Conservation (phyloP, 2,329 filamentous ascomycete genomes). For the Parastagonospora avenae region DNA sequence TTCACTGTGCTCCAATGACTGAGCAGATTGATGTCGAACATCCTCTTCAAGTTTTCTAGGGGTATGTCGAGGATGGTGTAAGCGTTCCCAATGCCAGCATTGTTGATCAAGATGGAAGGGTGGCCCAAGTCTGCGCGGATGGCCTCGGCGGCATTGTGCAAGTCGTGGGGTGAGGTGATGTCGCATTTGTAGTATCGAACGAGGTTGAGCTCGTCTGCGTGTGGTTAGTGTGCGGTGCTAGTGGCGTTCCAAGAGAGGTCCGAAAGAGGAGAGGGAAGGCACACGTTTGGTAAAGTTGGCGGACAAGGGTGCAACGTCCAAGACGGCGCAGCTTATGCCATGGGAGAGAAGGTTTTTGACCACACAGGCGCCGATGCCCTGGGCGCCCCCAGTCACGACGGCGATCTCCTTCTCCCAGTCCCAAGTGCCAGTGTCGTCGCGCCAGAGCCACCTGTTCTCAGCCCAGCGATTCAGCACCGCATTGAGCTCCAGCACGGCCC, state of each 20-base stretch:
- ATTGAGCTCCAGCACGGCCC: constrained; percentile 32
- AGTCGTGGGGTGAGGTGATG: constrained; percentile 36
- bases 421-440: constrained; percentile 34
- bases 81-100: constrained; percentile 44
- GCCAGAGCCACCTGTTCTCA: constrained; percentile 48
- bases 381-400: constrained; percentile 45
- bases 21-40: constrained; percentile 44
- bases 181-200: constrained; percentile 41
- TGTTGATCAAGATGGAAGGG: constrained; percentile 45
- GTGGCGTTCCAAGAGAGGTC: too few species aligned
- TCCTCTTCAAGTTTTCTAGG: constrained; percentile 25
- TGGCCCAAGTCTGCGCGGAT: constrained; percentile 40
- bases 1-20: constrained; percentile 46
- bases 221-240: background rate
- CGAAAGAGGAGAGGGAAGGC: too few species aligned
- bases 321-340: constrained; percentile 42
- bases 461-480: constrained; percentile 37
- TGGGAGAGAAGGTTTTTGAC: constrained; percentile 38
- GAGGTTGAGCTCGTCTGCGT: constrained; percentile 23
- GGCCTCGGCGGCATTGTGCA: constrained; percentile 35
- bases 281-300: constrained; percentile 34
- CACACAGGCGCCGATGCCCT: constrained; percentile 42
- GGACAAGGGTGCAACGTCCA: constrained; percentile 41
- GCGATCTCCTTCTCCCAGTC: constrained; percentile 40
- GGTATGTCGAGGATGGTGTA: constrained; percentile 40